Evolutionary conservation across 371 early-diverging fungal genomes (phyloP).

Genomic region (Syncephalastrum sp.): DNA sequence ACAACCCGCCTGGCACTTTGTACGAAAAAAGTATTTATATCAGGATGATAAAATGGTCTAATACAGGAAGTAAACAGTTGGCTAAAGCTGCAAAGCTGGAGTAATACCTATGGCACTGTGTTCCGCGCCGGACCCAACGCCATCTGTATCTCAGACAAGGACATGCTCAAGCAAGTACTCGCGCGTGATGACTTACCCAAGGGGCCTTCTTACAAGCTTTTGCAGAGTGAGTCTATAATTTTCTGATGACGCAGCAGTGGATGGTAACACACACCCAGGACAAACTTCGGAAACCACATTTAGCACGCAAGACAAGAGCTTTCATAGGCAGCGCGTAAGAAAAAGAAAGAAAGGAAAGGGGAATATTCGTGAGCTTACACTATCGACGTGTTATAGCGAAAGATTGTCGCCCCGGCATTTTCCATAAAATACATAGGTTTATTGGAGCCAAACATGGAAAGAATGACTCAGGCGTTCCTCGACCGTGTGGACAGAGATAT

Average conservation of each 20-base stretch:
- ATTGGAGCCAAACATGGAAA: constrained; percentile 32
- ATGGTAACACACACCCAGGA: constrained; percentile 4
- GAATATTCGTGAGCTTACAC: neutral
- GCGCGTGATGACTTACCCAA: constrained; percentile 9
- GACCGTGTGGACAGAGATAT: constrained; percentile 15
- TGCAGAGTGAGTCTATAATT: neutral
- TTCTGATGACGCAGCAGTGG: neutral
- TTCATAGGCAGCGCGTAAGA: constrained; percentile 12
- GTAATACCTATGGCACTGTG: neutral
- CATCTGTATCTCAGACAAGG: constrained; percentile 5
- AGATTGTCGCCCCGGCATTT: constrained; percentile 40
- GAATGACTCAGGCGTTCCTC: constrained; percentile 13
- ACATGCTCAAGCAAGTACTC: constrained; percentile 11
- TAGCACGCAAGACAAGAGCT: neutral
- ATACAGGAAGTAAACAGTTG: too few relatives aligned
- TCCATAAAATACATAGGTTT: constrained; percentile 35
- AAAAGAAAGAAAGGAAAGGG: too few relatives aligned
- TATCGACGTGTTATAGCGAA: constrained; percentile 18
- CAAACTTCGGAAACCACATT: neutral
- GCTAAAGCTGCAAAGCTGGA: too few relatives aligned
- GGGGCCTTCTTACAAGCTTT: neutral
- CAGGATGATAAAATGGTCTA: too few relatives aligned
- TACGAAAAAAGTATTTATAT: constrained; percentile 4
- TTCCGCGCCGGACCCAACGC: constrained; percentile 1
- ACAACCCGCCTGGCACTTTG: constrained; percentile 26